Base-by-base conservation (phyloP, 2,329 filamentous ascomycete species). In the Fusarium pseudoanthophilum region DNA sequence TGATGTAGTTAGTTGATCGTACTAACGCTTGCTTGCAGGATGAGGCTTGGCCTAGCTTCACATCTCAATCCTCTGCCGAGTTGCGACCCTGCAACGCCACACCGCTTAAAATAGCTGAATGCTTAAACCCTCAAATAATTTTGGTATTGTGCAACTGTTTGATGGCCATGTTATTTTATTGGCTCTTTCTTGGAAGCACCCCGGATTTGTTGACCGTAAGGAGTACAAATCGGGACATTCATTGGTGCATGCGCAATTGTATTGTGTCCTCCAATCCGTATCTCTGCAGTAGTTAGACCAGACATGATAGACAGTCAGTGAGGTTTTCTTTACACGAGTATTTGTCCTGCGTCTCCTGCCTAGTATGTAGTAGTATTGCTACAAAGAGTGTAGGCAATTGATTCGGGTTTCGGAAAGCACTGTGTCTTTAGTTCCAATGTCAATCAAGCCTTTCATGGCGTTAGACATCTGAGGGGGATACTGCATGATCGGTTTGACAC, bases 1-100 rank as follows among this genome's bases (percentile, higher is more conserved):
- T 56, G 52, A 42, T 51, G 52, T 63, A 28, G 58, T 67, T 63
- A 28, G 58, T 67, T 68, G 45, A 61, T 56, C 67, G 40, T 67
- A 45, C 58, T 67, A 69, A 67, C 59, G 56, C 58, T 72, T 75
- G 66, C 64, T 65, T 74, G 69, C 68, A 72, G 55, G 34, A 53
- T 34, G 46, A 66, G 55, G 56, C 61, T 73, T 67, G 67, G 48
- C 60, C 59, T 61, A 52, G 69, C 60, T 64, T 59, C 56, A 64
- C 60, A 69, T 75, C 60, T 60, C 72, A 58, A 63, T 53, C 43
- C 49, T 56, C 46, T 46, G n/a, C 65, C 57, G 40, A 48, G 34
- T 26, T 53, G 46, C 39, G 16, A 53, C 52, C 46, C 34, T 72
- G 45, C 21, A 66, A 60, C 60, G 68, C 67, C 67, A 74, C 71